Base-by-base conservation (phyloP, 805 yeast genomes). In the Wickerhamomyces canadensis region DNA sequence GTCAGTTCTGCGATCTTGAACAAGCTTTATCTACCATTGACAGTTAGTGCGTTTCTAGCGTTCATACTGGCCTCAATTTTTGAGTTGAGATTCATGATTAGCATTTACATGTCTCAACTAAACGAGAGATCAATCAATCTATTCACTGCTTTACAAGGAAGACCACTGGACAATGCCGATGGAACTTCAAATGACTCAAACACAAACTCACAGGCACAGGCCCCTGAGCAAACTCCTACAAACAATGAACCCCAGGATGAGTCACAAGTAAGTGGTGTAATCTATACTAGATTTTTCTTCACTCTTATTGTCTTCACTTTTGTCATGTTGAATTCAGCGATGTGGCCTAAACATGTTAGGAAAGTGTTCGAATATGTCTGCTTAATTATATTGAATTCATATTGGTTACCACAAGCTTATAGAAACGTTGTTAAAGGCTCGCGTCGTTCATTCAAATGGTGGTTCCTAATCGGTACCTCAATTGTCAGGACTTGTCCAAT, bases 321-420 rank as follows among this genome's bases (percentile, higher is more conserved):
- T 48, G 41, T 82, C 1, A 58, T 82, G 0, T 38, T 81, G 34
- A 78, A 74, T 47, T 70, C 82, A 11, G 51, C 69, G 2, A 57
- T 74, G 32, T 84, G 93, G 94, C 79, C 88, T 28, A 65, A 65
- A 16, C 61, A 55, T 15, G 61, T 74, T 27, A 62, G 95, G 38
- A 58, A 57, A 19, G 47, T 65, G 1, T 74, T 80, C 50, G 96
- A 87, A 53, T 76, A 72, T 38, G 35, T 71, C 5, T 60, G 73
- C 2, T 55, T 81, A 9, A 42, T 78, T 2, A 34, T 68, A 1
- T 48, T 81, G 21, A 83, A 78, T 55, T 83, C 95, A 2, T 80
- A 74, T 48, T 88, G 96, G 96, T 47, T 84, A 13, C 96, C 97
- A 2, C 98, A 89, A 58, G 80, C 85, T 30, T 79, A 78, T 48